These are phyloP conservation scores for Xylaria acuta DNA, from an alignment of 495 filamentous ascomycete genomes.

Conservation along the genomic window DNA sequence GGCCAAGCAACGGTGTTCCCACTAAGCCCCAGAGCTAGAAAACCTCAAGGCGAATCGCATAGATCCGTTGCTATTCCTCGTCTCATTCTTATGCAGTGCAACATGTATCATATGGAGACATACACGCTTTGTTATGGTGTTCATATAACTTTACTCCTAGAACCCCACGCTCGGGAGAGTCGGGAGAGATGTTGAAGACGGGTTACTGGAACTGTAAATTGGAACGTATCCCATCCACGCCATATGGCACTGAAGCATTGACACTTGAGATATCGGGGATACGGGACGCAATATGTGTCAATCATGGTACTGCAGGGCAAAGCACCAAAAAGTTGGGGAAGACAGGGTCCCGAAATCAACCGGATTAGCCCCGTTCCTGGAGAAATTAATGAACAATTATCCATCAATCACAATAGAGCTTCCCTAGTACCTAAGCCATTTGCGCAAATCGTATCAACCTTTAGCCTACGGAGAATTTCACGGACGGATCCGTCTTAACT, in stretches of 20 bases:
- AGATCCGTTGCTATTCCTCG: background rate
- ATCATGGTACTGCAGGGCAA: slow-evolving; percentile 2
- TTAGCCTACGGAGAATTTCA: slow-evolving; percentile 25
- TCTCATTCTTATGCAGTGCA: background rate
- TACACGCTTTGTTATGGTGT: background rate
- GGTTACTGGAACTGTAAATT: slow-evolving; percentile 12
- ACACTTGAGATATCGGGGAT: background rate
- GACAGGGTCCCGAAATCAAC: slow-evolving; percentile 21
- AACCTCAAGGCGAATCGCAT: background rate
- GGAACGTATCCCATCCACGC: background rate
- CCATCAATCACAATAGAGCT: slow-evolving; percentile 25
- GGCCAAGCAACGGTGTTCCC: background rate
- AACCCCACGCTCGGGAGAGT: background rate
- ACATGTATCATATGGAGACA: background rate
- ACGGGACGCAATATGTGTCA: background rate
- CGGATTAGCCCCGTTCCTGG: slow-evolving; percentile 22
- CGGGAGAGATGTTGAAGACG: slow-evolving; percentile 13
- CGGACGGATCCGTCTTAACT: slow-evolving; percentile 11
- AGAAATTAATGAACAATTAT: slow-evolving; percentile 7
- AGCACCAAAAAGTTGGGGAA: slow-evolving; percentile 16
- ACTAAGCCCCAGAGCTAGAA: background rate
- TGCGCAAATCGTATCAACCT: background rate
- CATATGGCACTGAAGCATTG: background rate
- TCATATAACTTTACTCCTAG: background rate
- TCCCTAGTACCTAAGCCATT: background rate